Percentiles rank a stretch among this genome's conserved stretches.
Conservation (phyloP, 352 stramenopile genomes). For the Lagenidium giganteum region DNA sequence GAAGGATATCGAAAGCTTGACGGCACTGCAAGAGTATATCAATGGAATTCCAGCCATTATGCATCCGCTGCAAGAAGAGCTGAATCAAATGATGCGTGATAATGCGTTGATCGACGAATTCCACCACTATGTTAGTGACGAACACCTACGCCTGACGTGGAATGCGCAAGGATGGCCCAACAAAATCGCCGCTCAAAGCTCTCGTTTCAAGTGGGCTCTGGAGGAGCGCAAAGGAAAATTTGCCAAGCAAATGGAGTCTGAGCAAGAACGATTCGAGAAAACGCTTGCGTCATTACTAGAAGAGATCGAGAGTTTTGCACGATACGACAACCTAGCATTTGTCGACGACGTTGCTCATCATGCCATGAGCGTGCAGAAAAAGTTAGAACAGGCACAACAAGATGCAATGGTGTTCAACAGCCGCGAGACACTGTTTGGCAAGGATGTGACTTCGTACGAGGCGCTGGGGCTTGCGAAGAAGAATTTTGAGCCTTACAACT, state of each 20-base stretch:
- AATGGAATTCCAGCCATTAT: constrained; percentile 58
- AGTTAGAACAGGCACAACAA: constrained; percentile 86
- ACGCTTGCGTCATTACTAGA: constrained; percentile 72
- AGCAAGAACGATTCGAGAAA: constrained; percentile 92
- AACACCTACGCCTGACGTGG: constrained; percentile 87
- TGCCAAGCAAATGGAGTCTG: constrained; percentile 91
- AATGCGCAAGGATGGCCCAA: constrained; percentile 86
- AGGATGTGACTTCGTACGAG: constrained; percentile 88
- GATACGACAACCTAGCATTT: constrained; percentile 86
- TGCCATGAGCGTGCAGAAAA: constrained; percentile 80
- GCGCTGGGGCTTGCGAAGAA: constrained; percentile 84
- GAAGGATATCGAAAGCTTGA: constrained; percentile 91
- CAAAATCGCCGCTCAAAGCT: constrained; percentile 82
- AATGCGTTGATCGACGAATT: constrained; percentile 83
- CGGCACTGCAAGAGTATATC: constrained; percentile 86
- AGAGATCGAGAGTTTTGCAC: constrained; percentile 86
- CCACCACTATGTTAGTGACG: constrained; percentile 75
- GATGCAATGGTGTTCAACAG: constrained; percentile 92
- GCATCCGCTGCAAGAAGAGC: constrained; percentile 77
- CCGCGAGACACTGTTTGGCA: constrained; percentile 88
- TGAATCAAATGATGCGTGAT: constrained; percentile 71
- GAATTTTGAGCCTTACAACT: constrained; percentile 93
- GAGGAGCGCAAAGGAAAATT: constrained; percentile 86
- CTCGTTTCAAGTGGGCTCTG: constrained; percentile 66
- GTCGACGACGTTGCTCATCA: constrained; percentile 87